Conservation (phyloP, 1,284 basidiomycete species). For the Cryptococcus sp. region DNA sequence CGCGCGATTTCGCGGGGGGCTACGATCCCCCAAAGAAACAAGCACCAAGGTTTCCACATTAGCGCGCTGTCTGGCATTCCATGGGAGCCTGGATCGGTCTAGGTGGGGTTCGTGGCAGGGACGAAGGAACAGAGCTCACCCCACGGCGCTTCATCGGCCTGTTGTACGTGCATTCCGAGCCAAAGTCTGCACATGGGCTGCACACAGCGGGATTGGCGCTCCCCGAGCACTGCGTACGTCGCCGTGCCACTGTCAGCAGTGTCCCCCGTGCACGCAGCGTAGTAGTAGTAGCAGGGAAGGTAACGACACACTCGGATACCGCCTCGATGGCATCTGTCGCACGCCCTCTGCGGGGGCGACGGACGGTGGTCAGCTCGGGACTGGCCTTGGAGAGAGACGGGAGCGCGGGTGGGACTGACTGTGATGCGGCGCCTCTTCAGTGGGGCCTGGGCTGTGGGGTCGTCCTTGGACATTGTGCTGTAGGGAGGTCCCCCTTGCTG, state of each 20-base stretch:
- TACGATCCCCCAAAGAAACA: background rate
- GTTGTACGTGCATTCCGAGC: conserved; percentile 42
- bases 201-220: conserved; percentile 29
- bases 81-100: background rate
- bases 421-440: conserved; percentile 34
- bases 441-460: background rate
- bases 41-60: too few species aligned
- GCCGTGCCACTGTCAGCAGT: background rate
- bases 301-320: conserved; percentile 39
- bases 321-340: conserved; percentile 45
- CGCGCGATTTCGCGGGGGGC: conserved; percentile 6
- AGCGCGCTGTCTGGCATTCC: too few species aligned
- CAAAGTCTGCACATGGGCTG: conserved; percentile 39
- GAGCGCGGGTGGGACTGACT: conserved; percentile 11
- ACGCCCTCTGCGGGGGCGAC: conserved; percentile 31
- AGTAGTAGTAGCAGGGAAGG: too few species aligned
- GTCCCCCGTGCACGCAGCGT: too few species aligned
- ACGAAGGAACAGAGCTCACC: conserved; percentile 26
- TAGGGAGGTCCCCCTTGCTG: too few species aligned
- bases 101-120: background rate
- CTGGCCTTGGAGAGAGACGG: background rate
- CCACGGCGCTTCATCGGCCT: conserved; percentile 45
- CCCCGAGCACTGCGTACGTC: conserved; percentile 29
- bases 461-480: background rate
- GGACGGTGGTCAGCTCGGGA: background rate